Evolutionary conservation across 2,329 filamentous ascomycete species (phyloP).

Genomic region (Aspergillus japonicus): DNA sequence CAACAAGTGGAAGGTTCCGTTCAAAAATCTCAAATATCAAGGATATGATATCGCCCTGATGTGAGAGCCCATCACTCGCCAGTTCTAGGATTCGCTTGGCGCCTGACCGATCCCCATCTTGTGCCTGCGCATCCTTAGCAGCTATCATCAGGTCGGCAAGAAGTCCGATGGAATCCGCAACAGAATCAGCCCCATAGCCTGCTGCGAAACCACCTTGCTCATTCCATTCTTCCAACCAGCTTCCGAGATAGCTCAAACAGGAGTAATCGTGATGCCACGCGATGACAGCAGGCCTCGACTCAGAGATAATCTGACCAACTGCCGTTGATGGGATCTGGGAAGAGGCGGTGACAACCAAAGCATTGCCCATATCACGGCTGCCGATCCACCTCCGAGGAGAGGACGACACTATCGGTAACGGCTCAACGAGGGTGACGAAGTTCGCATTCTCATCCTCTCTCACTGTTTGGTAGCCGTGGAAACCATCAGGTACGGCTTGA

Average conservation of each 20-base stretch:
- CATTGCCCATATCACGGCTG: conserved; percentile 27
- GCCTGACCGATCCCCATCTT: conserved; percentile 36
- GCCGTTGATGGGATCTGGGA: conserved; percentile 41
- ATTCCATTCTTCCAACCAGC: conserved; percentile 55
- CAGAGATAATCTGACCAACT: conserved; percentile 66
- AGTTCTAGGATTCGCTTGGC: conserved; percentile 49
- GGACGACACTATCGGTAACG: conserved; percentile 52
- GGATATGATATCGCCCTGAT: conserved; percentile 67
- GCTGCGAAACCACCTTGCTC: conserved; percentile 51
- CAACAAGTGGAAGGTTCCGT: conserved; percentile 52
- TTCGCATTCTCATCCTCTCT: conserved; percentile 86
- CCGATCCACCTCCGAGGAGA: conserved; percentile 25
- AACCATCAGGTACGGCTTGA: conserved; percentile 68
- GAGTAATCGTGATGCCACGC: conserved; percentile 76
- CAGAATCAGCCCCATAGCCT: conserved; percentile 59
- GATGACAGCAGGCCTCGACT: conserved; percentile 72
- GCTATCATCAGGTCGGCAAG: conserved; percentile 67
- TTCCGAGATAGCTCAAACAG: conserved; percentile 74
- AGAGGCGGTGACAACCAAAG: conserved; percentile 35
- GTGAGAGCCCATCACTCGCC: conserved; percentile 50
- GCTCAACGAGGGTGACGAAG: conserved; percentile 63
- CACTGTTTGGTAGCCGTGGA: conserved; percentile 72
- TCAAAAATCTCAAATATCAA: conserved; percentile 86
- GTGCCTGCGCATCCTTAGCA: conserved; percentile 27
- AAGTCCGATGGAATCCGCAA: conserved; percentile 71